Percentiles rank a stretch among this genome's conserved stretches.
Conservation (phyloP, 2,329 filamentous ascomycete species). For the Stromatinia cepivora region DNA sequence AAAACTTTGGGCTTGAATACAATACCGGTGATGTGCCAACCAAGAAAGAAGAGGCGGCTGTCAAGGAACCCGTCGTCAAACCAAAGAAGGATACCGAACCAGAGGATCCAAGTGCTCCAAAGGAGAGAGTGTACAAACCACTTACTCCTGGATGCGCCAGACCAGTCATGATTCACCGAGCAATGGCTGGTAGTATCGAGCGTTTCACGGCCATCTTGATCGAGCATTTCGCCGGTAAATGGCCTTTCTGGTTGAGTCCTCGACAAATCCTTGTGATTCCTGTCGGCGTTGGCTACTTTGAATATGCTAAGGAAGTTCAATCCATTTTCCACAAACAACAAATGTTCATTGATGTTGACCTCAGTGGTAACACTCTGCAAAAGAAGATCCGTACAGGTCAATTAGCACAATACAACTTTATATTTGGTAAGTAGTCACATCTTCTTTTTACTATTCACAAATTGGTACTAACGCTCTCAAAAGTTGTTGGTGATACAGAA, state of each 20-base stretch:
- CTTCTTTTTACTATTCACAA: too few species aligned
- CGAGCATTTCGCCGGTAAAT: conserved; percentile 84
- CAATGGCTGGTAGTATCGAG: conserved; percentile 72
- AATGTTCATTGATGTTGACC: conserved; percentile 71
- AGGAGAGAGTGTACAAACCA: conserved; percentile 48
- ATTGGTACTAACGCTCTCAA: conserved; percentile 22
- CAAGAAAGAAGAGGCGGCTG: conserved; percentile 42
- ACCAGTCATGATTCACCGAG: conserved; percentile 85
- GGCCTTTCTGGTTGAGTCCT: conserved; percentile 88
- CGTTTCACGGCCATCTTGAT: conserved; percentile 73
- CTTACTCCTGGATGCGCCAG: conserved; percentile 70
- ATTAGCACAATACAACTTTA: conserved; percentile 80
- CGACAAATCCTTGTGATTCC: conserved; percentile 78
- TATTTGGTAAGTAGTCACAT: conserved; percentile 60
- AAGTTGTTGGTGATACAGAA: conserved; percentile 63
- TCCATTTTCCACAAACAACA: conserved; percentile 64
- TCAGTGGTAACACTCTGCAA: conserved; percentile 77
- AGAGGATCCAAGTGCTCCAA: conserved; percentile 43
- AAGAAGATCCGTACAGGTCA: conserved; percentile 88
- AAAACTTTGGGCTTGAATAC: conserved; percentile 86
- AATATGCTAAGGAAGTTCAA: conserved; percentile 76
- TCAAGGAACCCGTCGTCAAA: conserved; percentile 42
- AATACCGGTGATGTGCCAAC: conserved; percentile 67
- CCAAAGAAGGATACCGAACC: conserved; percentile 45
- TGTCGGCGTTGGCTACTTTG: conserved; percentile 68